Base-by-base conservation (phyloP, 2,329 filamentous ascomycete genomes). In the Plectosphaerella cucumerina region DNA sequence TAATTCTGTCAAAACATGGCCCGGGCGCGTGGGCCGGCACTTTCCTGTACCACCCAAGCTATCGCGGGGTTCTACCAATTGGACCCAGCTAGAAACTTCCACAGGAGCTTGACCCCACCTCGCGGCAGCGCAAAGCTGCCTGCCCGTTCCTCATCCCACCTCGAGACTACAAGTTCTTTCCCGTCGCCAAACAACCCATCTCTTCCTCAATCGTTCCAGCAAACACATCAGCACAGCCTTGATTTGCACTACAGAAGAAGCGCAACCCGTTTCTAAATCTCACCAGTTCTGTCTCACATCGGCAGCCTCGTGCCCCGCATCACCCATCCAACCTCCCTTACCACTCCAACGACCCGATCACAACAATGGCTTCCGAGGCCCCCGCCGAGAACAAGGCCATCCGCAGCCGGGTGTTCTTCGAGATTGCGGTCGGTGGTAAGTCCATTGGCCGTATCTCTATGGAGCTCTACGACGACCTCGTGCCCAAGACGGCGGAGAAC, bases 401-500 rank as follows among this genome's bases (percentile, higher is more conserved):
- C 68, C 87, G 89, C 64, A 83, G 84, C 66, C 86, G 89, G 61
- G 92, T 96, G 74, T 99, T 87, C 77, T 97, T 99, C 70, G 92
- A 97, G 75, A 86, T 99, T 67, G 77, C 85, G 55, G 87, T 97
- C 65, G 91, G 88, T 65, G 81, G 82, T 53, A 80, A 84, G 62
- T 74, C 82, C 42, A 81, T 84, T 54, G 92, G 91, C 54, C 87
- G 93, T 58, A 78, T 99, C 67, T 84, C 81, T 56, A 93, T 99
- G 71, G 90, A 96, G 76, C 84, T 99, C 54, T 86, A 84, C 73
- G 69, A 75, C 58, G 75, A 82, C 59, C 78, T 95, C 54, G 92
- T 96, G 18, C 93, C 93, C 65, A 96, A 95, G 77, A 97, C 93
- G 5, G 90, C 88, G 58, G 92, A 97, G 63, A 97, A 97, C 80